phyloP scores from a whole-genome alignment of 2,329 filamentous ascomycete genomes.

The Neofusicoccum parvum region DNA sequence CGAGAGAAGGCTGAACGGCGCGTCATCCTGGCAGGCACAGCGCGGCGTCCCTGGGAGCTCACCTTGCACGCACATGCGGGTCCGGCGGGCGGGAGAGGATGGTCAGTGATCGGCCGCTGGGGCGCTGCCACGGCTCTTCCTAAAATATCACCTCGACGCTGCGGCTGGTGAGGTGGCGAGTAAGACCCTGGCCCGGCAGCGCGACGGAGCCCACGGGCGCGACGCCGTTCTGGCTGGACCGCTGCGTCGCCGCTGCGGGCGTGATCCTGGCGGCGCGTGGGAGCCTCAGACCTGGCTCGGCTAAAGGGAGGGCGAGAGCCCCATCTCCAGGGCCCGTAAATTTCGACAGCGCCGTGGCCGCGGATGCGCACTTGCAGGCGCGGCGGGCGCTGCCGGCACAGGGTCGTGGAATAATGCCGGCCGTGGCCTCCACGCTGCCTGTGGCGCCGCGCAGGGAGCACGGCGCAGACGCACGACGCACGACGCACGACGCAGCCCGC shows the following conservation, averaged over 20 bases:
- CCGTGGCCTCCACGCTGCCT: background rate
- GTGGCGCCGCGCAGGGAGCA: background rate
- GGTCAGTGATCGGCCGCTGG: constrained; percentile 10
- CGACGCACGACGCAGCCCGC: too few relatives aligned
- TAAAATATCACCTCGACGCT: constrained; percentile 14
- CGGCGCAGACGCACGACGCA: too few relatives aligned
- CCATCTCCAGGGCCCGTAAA: constrained; percentile 4
- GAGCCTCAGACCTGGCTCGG: constrained; percentile 10
- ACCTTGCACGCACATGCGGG: constrained; percentile 7
- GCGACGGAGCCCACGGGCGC: background rate
- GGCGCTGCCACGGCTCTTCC: constrained; percentile 14
- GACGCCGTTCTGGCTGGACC: background rate
- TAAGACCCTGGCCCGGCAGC: constrained; percentile 7
- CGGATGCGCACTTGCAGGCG: background rate
- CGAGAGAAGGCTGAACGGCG: constrained; percentile 16
- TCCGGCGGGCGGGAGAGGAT: constrained; percentile 1
- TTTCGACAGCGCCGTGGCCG: background rate
- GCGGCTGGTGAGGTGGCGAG: constrained; percentile 18
- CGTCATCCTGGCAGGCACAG: constrained; percentile 11
- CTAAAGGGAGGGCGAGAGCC: constrained; percentile 3
- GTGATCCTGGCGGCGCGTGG: background rate
- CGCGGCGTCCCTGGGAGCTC: background rate
- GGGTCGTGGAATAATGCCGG: constrained; percentile 7
- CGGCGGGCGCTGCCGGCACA: constrained; percentile 4
- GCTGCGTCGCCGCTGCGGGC: background rate